phyloP scores from a whole-genome alignment of 305 asterid genomes.

The Fraxinus paxiana region DNA sequence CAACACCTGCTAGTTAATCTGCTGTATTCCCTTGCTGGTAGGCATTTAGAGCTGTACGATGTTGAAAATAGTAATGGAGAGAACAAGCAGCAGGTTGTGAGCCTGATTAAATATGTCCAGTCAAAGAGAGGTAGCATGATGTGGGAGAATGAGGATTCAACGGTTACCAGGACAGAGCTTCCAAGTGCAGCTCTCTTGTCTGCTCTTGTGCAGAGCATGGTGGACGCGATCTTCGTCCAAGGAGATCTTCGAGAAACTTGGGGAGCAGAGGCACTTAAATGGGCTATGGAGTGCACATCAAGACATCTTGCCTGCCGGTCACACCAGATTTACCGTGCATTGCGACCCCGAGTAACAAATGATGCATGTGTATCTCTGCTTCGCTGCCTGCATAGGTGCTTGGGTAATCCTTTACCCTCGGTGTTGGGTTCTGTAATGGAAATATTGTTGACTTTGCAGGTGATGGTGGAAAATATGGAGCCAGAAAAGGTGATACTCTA shows the following conservation, averaged over 20 bases:
- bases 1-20: constrained; percentile 97
- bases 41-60: constrained; percentile 93
- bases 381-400: constrained; percentile 93
- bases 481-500: constrained; percentile 92
- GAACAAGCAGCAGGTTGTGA: constrained; percentile 95
- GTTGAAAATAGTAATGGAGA: constrained; percentile 96
- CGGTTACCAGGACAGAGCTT: constrained; percentile 73
- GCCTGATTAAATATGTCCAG: constrained; percentile 93
- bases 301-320: constrained; percentile 98
- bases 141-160: constrained; percentile 99
- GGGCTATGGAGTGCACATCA: constrained; percentile 99
- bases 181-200: constrained; percentile 97
- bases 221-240: constrained; percentile 95
- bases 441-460: constrained; percentile 85
- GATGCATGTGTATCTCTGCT: constrained; percentile 95
- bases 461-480: constrained; percentile 99
- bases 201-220: constrained; percentile 99
- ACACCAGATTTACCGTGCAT: constrained; percentile 95
- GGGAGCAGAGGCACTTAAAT: constrained; percentile 97
- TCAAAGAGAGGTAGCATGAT: constrained; percentile 98
- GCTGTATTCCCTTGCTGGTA: constrained; percentile 91
- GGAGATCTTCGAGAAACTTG: constrained; percentile 98
- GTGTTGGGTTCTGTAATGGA: constrained; percentile 96
- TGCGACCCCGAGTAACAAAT: constrained; percentile 84
- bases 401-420: constrained; percentile 85